Percentiles rank a stretch among this genome's conserved stretches.
Evolutionary conservation across 768 basidiomycete species (phyloP).

Genomic region (Glaciozyma antarctica): DNA sequence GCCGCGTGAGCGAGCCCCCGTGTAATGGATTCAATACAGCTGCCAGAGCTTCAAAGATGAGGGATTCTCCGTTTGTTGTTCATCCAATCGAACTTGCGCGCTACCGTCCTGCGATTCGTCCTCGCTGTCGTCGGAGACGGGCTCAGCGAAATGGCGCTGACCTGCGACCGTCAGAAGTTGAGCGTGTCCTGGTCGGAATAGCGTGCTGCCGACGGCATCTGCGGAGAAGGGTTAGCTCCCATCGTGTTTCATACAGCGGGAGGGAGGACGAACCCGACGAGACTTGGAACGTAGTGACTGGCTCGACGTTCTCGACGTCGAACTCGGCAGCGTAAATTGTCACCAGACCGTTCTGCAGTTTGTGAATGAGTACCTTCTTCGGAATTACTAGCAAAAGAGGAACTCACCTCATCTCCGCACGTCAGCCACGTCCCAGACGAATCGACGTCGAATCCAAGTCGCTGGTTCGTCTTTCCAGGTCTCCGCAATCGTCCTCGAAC

Average conservation of each 20-base stretch:
- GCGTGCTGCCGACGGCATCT: constrained; percentile 3
- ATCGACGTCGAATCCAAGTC: constrained; percentile 39
- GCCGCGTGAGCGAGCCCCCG: neutral
- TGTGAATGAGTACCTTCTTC: neutral
- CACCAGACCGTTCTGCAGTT: neutral
- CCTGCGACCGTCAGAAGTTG: constrained; percentile 14
- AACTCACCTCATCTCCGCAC: constrained; percentile 18
- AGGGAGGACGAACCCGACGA: neutral
- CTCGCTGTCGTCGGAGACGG: neutral
- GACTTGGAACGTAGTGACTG: neutral
- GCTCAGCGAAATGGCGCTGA: neutral
- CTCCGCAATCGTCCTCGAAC: constrained; percentile 43
- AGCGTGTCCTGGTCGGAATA: neutral
- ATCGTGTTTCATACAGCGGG: neutral
- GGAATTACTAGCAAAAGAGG: too few species aligned
- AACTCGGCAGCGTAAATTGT: neutral
- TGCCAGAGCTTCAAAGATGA: constrained; percentile 5
- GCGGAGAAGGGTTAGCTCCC: neutral
- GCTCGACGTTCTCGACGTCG: neutral
- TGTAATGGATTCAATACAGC: neutral
- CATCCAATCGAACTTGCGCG: neutral
- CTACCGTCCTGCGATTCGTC: neutral
- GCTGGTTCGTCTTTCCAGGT: constrained; percentile 58
- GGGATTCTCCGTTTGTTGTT: neutral
- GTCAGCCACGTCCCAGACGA: constrained; percentile 21